A percentile compares a stretch with the other conserved stretches of the same genome.
phyloP scores from a whole-genome alignment of 163 green algal genomes.

The Scenedesmus sp. region DNA sequence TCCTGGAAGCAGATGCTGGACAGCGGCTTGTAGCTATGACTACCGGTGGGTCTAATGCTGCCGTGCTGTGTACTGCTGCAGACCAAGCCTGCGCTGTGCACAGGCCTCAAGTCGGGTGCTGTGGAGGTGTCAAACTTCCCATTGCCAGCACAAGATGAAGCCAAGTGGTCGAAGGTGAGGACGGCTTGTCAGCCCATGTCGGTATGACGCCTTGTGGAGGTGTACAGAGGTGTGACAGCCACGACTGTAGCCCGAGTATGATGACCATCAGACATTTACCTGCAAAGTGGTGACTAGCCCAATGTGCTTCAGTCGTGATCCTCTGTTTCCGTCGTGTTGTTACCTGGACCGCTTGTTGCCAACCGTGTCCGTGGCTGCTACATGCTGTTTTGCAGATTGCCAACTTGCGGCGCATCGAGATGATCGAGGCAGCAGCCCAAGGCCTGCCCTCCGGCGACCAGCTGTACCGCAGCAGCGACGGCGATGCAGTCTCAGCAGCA shows the following conservation, averaged over 20 bases:
- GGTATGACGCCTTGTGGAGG: too few relatives aligned
- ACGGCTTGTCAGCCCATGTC: neutral
- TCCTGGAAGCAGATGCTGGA: neutral
- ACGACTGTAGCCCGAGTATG: too few relatives aligned
- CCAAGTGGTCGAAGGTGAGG: conserved; percentile 35
- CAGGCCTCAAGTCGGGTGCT: conserved; percentile 6
- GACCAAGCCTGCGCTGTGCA: conserved; percentile 29
- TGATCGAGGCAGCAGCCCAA: conserved; percentile 21
- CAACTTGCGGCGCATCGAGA: conserved; percentile 36
- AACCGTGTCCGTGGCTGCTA: neutral
- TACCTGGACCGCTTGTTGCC: neutral
- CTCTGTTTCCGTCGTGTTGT: neutral
- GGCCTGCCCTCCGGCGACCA: neutral
- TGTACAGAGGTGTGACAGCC: too few relatives aligned
- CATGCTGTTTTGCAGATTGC: conserved; percentile 21
- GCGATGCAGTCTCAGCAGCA: neutral
- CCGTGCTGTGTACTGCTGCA: conserved; percentile 13
- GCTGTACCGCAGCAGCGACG: neutral
- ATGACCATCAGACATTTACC: too few relatives aligned
- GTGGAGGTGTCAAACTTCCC: conserved; percentile 52
- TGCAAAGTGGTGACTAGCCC: too few relatives aligned
- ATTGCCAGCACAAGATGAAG: conserved; percentile 29
- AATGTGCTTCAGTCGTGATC: too few relatives aligned
- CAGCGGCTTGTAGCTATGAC: too few relatives aligned
- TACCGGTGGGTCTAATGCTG: neutral